These are phyloP conservation scores for Amborella trichopoda DNA, from an alignment of 164 flowering plant genomes.

Conservation along the genomic window DNA sequence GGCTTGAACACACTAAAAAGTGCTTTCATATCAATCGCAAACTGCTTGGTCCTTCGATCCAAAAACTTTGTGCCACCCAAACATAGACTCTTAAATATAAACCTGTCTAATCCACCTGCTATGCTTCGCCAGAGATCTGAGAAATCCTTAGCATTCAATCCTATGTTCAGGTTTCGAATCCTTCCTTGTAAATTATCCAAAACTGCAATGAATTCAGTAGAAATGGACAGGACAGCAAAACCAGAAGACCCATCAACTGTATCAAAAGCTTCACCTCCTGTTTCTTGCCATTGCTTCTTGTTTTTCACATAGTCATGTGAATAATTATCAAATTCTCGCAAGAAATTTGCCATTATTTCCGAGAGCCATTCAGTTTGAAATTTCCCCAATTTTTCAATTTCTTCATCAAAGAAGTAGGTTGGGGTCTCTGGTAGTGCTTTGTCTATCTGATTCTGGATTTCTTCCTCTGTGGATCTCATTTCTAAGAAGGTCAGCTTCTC, in stretches of 20 bases:
- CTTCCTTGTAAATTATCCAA: slow-evolving; percentile 32
- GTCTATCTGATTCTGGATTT: neutral
- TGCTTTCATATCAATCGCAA: slow-evolving; percentile 34
- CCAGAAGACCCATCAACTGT: neutral
- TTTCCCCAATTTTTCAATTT: slow-evolving; percentile 32
- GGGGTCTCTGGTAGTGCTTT: slow-evolving; percentile 5
- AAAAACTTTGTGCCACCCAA: slow-evolving; percentile 18
- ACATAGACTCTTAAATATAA: slow-evolving; percentile 24
- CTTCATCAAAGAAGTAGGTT: slow-evolving; percentile 35
- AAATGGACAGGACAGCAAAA: slow-evolving; percentile 12
- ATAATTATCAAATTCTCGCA: slow-evolving; percentile 29
- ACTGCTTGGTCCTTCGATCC: slow-evolving; percentile 16
- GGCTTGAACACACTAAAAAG: slow-evolving; percentile 36
- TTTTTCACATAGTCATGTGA: slow-evolving; percentile 25
- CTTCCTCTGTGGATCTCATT: slow-evolving; percentile 31
- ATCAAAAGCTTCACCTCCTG: slow-evolving; percentile 3
- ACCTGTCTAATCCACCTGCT: slow-evolving; percentile 58
- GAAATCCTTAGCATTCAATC: slow-evolving; percentile 44
- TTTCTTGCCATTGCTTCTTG: slow-evolving; percentile 10
- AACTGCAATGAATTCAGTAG: slow-evolving; percentile 28
- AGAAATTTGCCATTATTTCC: slow-evolving; percentile 32
- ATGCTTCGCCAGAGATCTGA: slow-evolving; percentile 52
- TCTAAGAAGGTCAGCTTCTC: slow-evolving; percentile 43
- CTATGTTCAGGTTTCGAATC: slow-evolving; percentile 14
- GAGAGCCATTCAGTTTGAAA: slow-evolving; percentile 40